Base-by-base conservation (phyloP, 345 rosid species). In the Lepidium didymum region DNA sequence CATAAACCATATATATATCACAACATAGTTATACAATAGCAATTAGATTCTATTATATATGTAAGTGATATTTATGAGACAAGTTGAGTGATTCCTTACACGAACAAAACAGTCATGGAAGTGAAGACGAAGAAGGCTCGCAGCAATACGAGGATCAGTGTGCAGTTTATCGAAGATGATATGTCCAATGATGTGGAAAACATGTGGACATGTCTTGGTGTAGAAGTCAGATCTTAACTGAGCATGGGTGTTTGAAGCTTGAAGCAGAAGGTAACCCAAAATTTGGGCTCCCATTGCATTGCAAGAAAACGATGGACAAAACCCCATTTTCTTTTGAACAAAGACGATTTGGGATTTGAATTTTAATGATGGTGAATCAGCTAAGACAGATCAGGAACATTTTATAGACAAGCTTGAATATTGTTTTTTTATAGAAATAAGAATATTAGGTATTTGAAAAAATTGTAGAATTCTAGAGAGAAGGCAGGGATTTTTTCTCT, bases 71-170 rank as follows among this genome's bases (percentile, higher is more conserved):
- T n/a, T n/a, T 27, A 27, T 4, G 6, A 27, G 31, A 27, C 31
- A 31, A 23, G 34, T 42, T 40, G 50, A 70, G 55, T 14, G 19
- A 42, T 13, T 56, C 10, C 41, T 65, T 57, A 73, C 77, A 51
- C 51, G 56, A 65, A 73, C 77, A 58, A 73, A 73, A n/a, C 77
- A 65, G 40, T 73, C 77, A 34, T 73, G 77, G 25, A 73, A 72
- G 37, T 72, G 76, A 18, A 73, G 77, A 11, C 77, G 77, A 50
- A 73, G 72, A 23, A 73, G 4, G 10, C 77, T 73, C 19, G 77
- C 77, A 5, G 77, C 49, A n/a, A 73, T 73, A 51, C 77, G 77
- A 42, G 77, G 72, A 43, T 73, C 72, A 0, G 18, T 8, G 10
- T 12, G 0, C 41, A 73, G 23, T 66, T 25, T 62, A 15, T 58